Conservation (phyloP, 768 basidiomycete genomes). For the Xerocomellus chrysenteron region DNA sequence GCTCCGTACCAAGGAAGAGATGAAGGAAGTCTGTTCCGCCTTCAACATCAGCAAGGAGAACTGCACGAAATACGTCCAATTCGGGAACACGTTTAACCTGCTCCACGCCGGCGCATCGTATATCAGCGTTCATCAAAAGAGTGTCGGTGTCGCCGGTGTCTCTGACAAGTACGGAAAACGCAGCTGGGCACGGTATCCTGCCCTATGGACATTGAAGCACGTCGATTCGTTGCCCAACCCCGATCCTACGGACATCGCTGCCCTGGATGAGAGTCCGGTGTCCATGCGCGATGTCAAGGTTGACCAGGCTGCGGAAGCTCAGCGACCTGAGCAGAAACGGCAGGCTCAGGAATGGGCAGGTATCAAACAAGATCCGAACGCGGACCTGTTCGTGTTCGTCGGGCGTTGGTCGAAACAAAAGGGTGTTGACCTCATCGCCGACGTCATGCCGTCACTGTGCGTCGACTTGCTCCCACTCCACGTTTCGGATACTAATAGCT, state of each 20-base stretch:
- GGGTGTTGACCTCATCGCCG: conserved; percentile 95
- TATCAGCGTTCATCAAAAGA: conserved; percentile 91
- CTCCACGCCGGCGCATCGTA: conserved; percentile 91
- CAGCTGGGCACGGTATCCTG: conserved; percentile 94
- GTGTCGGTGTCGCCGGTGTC: conserved; percentile 91
- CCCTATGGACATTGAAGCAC: conserved; percentile 92
- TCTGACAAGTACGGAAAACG: conserved; percentile 98
- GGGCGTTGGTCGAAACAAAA: conserved; percentile 99
- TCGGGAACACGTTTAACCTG: conserved; percentile 96
- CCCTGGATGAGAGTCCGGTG: conserved; percentile 77
- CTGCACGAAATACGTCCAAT: conserved; percentile 96
- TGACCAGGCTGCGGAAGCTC: conserved; percentile 81
- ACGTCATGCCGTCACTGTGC: conserved; percentile 87
- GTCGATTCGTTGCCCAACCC: conserved; percentile 96
- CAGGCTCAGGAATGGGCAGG: conserved; percentile 96
- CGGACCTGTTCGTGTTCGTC: conserved; percentile 93
- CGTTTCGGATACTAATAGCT: background rate
- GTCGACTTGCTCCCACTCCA: conserved; percentile 27
- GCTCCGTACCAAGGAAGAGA: conserved; percentile 93
- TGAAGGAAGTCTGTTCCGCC: conserved; percentile 97
- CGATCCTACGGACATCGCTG: conserved; percentile 92
- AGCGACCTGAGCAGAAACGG: conserved; percentile 86
- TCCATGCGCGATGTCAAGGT: conserved; percentile 71
- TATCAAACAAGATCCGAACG: conserved; percentile 85
- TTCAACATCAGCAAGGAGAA: conserved; percentile 97